Evolutionary conservation across 1,284 basidiomycete species (phyloP), one percentile per base, ranked within the genome.

Genomic region (Entoloma clypeatum): DNA sequence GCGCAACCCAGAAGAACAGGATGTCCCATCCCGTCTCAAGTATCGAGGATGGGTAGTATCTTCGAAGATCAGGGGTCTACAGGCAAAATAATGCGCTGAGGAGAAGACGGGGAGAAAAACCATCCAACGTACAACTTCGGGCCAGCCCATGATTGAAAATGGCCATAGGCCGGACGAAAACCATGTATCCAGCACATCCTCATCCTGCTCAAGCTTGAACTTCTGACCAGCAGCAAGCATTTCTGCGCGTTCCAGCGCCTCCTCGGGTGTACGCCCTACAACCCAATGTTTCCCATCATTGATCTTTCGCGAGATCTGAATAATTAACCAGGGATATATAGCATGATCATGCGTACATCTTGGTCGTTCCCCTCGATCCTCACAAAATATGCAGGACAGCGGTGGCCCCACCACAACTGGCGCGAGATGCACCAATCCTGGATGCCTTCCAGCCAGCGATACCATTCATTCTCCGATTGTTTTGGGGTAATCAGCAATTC

Each of bases 361-460:
- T 84, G 79, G 9, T 75, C 70, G 51, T 77, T 65, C 11, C 92
- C 94, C 49, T 95, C 88, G 47, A 97, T 81, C 43, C 80, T 76
- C 44, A 97, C 84, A 53, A 94, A 88, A 70, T 97, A 99, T 1
- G 93, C 96, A 6, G 96, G 96, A 61, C 85, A 89, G 48, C 95
- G 80, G 63, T 99, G 96, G 14, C 96, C 95, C 95, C 95, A 99
- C 96, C 96, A 99, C 9, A 99, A 75, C 62, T 99, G 96, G 45
- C 96, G 88, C 6, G 94, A 98, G 55, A 99, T 89, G 69, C 96
- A 99, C 96, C 96, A 99, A 61, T 99, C 96, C 65, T 98, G 92
- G 54, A 97, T 93, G 54, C 80, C 82, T 53, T 95, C 92, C 48
- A 99, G 73, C 96, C 96, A 99, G 45, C 92, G 77, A 63, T 88